Base-by-base conservation (phyloP, 805 yeast genomes). In the Metschnikowia colocasiae region DNA sequence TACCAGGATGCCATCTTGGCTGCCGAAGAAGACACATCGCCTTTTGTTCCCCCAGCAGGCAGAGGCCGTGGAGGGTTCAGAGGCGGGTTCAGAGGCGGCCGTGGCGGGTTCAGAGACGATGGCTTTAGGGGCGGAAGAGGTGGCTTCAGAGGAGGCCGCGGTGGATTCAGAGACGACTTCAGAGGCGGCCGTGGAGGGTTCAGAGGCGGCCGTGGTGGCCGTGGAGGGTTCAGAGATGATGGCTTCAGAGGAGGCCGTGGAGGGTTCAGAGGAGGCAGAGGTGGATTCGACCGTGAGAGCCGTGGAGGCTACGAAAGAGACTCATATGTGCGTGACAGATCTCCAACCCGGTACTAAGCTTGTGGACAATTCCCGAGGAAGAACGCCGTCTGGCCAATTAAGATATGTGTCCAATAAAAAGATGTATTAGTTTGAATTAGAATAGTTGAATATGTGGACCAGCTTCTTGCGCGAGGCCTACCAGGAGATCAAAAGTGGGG, bases 21-120 rank as follows among this genome's bases (percentile, higher is more conserved):
- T 43, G 87, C 86, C 50, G 96, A 88, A 69, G 88, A 85, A 67
- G 97, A 89, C 60, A 77, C 81, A 41, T 68, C 81, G 47, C 83
- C 83, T 43, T 79, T 76, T 57, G 72, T 78, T 46, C 80, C 71
- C 53, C 82, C 70, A 58, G 77, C 75, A 58, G 73, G 67, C 61
- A 70, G 72, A 64, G 51, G 48, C 27, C 48, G 41, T 25, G 72
- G 72, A 47, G 77, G 79, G 20, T 67, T 71, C 68, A 66, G 79
- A 59, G 76, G 81, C 49, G 51, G 51, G 44, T 54, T 73, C 63
- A 61, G 67, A 52, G 57, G 57, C 26, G 74, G 74, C 61, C 62
- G 67, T 51, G 78, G 79, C 44, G 68, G 71, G 40, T 53, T 73
- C 63, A 60, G 66, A 51, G 56, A 48, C n/a, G n/a, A n/a, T 19